Conservation (phyloP, 106 monocot genomes). For the Acanthochlamys bracteata region DNA sequence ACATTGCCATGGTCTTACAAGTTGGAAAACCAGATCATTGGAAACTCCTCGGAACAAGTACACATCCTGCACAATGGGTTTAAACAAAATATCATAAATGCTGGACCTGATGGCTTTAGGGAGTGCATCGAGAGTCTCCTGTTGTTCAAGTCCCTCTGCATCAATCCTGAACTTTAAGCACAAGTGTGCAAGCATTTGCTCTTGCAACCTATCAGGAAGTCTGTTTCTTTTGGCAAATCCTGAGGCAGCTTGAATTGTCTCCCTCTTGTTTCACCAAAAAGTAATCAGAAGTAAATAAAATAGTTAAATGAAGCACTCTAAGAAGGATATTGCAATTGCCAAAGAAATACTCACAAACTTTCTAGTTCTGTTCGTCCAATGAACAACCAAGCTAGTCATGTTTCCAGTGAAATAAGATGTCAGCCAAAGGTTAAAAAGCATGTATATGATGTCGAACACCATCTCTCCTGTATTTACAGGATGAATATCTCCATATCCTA, state of each 20-base stretch:
- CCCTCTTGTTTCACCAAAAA: constrained; percentile 8
- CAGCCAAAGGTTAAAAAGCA: constrained; percentile 25
- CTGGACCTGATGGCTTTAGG: constrained; percentile 30
- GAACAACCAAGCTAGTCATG: constrained; percentile 29
- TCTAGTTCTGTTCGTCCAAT: constrained; percentile 19
- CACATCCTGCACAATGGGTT: constrained; percentile 7
- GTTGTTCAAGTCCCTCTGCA: constrained; percentile 23
- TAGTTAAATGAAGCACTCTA: neutral
- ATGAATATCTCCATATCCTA: constrained; percentile 30
- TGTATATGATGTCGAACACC: constrained; percentile 17
- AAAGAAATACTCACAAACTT: constrained; percentile 11
- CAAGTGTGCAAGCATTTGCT: constrained; percentile 29
- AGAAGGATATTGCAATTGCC: neutral
- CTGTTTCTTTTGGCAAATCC: constrained; percentile 26
- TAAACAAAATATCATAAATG: constrained; percentile 20
- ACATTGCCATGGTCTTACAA: constrained; percentile 12
- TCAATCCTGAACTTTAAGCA: constrained; percentile 26
- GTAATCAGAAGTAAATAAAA: neutral
- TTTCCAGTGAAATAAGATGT: constrained; percentile 24
- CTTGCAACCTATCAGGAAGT: constrained; percentile 20
- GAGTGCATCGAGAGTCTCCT: constrained; percentile 25
- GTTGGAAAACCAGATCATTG: constrained; percentile 25
- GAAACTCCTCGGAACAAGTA: constrained; percentile 24
- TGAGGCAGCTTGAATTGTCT: constrained; percentile 20
- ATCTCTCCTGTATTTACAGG: constrained; percentile 22